phyloP scores from a whole-genome alignment of 2,329 filamentous ascomycete species.

The Arachnopeziza araneosa region DNA sequence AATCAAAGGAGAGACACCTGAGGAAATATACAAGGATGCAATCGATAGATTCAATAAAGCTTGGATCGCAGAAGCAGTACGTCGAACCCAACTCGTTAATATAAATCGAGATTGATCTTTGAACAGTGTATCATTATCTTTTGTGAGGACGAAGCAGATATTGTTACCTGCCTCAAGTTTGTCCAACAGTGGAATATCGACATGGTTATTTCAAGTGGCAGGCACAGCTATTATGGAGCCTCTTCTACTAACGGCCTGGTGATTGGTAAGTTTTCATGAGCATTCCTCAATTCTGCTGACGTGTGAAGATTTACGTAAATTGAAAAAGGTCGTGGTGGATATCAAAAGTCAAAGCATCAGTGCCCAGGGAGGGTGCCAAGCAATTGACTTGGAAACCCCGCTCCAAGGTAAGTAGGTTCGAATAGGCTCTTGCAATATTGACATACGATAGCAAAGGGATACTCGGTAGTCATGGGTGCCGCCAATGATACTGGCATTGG shows the following conservation, averaged over 20 bases:
- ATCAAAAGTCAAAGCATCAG: conserved; percentile 6
- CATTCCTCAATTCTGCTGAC: neutral
- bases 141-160: conserved; percentile 12
- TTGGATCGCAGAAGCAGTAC: conserved; percentile 12
- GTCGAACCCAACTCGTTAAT: neutral
- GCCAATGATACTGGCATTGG: conserved; percentile 9
- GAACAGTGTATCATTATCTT: conserved; percentile 9
- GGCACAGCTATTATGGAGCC: conserved; percentile 11
- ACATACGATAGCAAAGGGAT: neutral
- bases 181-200: conserved; percentile 8
- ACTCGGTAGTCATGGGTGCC: conserved; percentile 8
- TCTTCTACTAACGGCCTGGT: conserved; percentile 11
- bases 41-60: conserved; percentile 14
- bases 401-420: neutral
- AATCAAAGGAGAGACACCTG: conserved; percentile 6
- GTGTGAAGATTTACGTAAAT: conserved; percentile 9
- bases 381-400: conserved; percentile 10
- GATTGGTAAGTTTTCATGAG: conserved; percentile 2
- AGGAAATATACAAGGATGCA: conserved; percentile 7
- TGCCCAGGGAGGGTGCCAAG: conserved; percentile 14
- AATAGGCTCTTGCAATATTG: neutral
- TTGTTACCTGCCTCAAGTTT: conserved; percentile 9
- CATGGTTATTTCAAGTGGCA: conserved; percentile 6
- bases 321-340: conserved; percentile 13
- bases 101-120: neutral